A percentile compares a stretch with the other conserved stretches of the same genome.
Conservation (phyloP, 2,329 filamentous ascomycete genomes). For the Clarireedia hainanense region DNA sequence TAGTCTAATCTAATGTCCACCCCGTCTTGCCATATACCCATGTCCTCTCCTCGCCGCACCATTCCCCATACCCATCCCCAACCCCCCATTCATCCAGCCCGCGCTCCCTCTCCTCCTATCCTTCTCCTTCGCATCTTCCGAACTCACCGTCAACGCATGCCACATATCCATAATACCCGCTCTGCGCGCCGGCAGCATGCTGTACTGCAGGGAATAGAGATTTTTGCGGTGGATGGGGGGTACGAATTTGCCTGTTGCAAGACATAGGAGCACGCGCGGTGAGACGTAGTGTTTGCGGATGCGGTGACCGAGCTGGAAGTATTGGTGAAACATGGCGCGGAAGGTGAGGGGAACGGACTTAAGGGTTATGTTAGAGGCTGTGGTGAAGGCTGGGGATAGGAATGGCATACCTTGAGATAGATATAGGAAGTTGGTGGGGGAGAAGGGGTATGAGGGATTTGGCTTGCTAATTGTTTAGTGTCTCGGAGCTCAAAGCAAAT, state of each 20-base stretch:
- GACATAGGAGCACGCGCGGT: conserved; percentile 76
- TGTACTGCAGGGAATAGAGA: conserved; percentile 93
- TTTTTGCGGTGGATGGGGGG: conserved; percentile 92
- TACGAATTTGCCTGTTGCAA: conserved; percentile 85
- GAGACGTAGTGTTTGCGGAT: conserved; percentile 94
- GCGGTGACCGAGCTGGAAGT: conserved; percentile 87
- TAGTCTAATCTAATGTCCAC: neutral
- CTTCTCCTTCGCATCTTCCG: conserved; percentile 12
- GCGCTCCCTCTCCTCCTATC: conserved; percentile 3
- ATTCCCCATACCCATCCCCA: neutral
- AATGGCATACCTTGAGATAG: conserved; percentile 60
- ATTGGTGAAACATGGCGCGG: conserved; percentile 93
- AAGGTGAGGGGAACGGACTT: conserved; percentile 85
- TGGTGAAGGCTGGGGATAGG: neutral
- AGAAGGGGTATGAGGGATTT: conserved; percentile 17
- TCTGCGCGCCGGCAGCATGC: conserved; percentile 82
- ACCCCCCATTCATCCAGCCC: conserved; percentile 3
- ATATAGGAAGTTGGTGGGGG: conserved; percentile 67
- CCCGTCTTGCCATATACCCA: conserved; percentile 8
- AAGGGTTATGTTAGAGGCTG: conserved; percentile 31
- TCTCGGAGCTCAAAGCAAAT: conserved; percentile 87
- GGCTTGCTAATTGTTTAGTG: conserved; percentile 47
- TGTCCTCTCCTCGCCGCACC: conserved; percentile 1
- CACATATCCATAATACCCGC: conserved; percentile 82
- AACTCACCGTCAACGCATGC: conserved; percentile 33